Conservation (phyloP, 1,284 basidiomycete species). For the Agroathelia rolfsii region DNA sequence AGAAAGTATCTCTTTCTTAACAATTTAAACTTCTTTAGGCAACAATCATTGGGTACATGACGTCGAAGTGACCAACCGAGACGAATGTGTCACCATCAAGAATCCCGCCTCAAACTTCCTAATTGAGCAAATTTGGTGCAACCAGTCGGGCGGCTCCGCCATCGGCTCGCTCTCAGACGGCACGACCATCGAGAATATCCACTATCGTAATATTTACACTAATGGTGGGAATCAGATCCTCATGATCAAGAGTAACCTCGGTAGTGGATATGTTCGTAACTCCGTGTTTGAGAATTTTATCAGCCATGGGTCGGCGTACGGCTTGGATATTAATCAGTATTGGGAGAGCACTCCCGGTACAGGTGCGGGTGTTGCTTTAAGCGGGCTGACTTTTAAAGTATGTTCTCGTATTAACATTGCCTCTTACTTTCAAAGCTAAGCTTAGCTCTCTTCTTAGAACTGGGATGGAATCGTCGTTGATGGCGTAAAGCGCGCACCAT, state of each 20-base stretch:
- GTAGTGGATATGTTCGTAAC: slow-evolving; percentile 23
- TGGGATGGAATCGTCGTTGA: slow-evolving; percentile 24
- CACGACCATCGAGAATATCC: slow-evolving; percentile 22
- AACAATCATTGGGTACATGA: slow-evolving; percentile 27
- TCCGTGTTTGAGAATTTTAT: slow-evolving; percentile 25
- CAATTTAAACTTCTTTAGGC: slow-evolving; percentile 8
- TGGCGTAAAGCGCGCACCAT: slow-evolving; percentile 20
- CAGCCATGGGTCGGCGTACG: slow-evolving; percentile 22
- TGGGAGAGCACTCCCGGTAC: slow-evolving; percentile 17
- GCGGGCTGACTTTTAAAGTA: slow-evolving; percentile 21
- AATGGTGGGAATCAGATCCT: slow-evolving; percentile 27
- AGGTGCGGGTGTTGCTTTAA: slow-evolving; percentile 20
- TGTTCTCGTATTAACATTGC: not conserved
- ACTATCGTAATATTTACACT: slow-evolving; percentile 23
- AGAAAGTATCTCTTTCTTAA: not conserved
- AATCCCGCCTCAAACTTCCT: slow-evolving; percentile 24
- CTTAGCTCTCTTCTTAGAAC: slow-evolving; percentile 14
- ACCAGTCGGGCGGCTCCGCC: slow-evolving; percentile 26
- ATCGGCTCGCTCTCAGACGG: slow-evolving; percentile 24
- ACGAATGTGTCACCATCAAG: slow-evolving; percentile 29
- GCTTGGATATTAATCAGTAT: slow-evolving; percentile 23
- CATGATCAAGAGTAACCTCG: slow-evolving; percentile 28
- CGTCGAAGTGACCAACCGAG: slow-evolving; percentile 27
- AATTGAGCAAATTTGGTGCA: slow-evolving; percentile 29
- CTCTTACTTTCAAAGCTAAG: no score